Percentiles rank a stretch among this genome's conserved stretches.
phyloP scores from a whole-genome alignment of 257 asterid species.

The Gynochthodes officinalis region DNA sequence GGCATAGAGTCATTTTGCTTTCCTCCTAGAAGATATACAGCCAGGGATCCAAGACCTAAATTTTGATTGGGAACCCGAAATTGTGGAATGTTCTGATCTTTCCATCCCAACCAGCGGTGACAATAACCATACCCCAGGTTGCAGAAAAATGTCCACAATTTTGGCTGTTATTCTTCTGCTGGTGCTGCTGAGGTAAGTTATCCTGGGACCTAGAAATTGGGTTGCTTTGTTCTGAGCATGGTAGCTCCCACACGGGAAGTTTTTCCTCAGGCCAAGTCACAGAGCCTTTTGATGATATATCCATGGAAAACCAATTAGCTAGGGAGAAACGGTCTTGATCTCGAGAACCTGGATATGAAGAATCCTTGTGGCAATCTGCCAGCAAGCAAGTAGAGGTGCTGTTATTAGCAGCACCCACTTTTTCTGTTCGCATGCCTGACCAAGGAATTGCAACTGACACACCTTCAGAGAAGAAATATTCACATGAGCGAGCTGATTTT shows the following conservation, averaged over 20 bases:
- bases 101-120: slow-evolving; percentile 64
- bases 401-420: not conserved
- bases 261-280: slow-evolving; percentile 88
- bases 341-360: slow-evolving; percentile 20
- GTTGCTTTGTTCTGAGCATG: slow-evolving; percentile 20
- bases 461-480: slow-evolving; percentile 50
- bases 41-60: slow-evolving; percentile 30
- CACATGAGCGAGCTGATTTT: slow-evolving; percentile 62
- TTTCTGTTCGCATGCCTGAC: slow-evolving; percentile 29
- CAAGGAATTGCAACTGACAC: slow-evolving; percentile 65
- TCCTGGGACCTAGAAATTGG: not conserved
- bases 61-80: slow-evolving; percentile 59
- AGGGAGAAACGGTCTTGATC: slow-evolving; percentile 59
- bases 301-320: slow-evolving; percentile 65
- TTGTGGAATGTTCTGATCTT: slow-evolving; percentile 76
- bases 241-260: slow-evolving; percentile 47
- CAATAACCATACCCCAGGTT: slow-evolving; percentile 70
- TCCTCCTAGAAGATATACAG: no score
- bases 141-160: slow-evolving; percentile 21
- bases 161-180: not conserved
- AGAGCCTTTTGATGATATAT: slow-evolving; percentile 43
- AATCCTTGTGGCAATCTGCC: slow-evolving; percentile 15
- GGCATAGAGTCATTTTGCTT: no score
- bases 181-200: slow-evolving; percentile 21
- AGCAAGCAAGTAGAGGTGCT: not conserved